Base-by-base conservation (phyloP, 345 rosid species). In the Linum tenue region DNA sequence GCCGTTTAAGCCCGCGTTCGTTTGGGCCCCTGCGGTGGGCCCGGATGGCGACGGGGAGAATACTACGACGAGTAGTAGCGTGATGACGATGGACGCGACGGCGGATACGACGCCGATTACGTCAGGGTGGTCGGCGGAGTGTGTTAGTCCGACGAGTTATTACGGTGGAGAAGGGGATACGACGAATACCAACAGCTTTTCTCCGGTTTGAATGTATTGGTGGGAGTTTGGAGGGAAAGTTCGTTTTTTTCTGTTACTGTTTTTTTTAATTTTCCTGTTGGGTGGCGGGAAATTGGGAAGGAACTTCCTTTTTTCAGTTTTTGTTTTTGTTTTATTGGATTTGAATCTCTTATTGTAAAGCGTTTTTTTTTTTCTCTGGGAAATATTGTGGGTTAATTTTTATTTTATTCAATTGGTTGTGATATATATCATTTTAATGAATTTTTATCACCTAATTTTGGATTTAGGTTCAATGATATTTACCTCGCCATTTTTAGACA, bases 1-100 rank as follows among this genome's bases (percentile, higher is more conserved):
- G 0, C 81, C 81, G 0, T 79, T 80, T 53, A 84, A 77, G 72
- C 85, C 86, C 0, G 72, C 83, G 1, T 86, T 84, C 12, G 65
- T 80, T 6, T 86, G 86, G 91, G 75, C 81, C 14, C 70, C 78
- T 0, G 64, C 60, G 70, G 65, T 63, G 2, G 67, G 31, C 5
- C 75, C 78, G 2, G 38, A 56, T 17, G 53, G 53, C 3, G 53
- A 48, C 7, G 53, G 11, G 9, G 53, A 9, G 53, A 48, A 15
- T 48, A 9, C 31, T 22, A 22, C 31, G 31, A 43, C 56, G 55
- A 74, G 66, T 35, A 62, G 62, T 42, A 42, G 58, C 2, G 66
- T 50, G 31, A 57, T 67, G 58, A 59, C 43, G 16, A 50, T 56
- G 15, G 75, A 37, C 10, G 36, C 58, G 39, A 62, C 71, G 2